Base-by-base conservation (phyloP, 371 early-diverging fungal genomes). In the Apophysomyces variabilis region DNA sequence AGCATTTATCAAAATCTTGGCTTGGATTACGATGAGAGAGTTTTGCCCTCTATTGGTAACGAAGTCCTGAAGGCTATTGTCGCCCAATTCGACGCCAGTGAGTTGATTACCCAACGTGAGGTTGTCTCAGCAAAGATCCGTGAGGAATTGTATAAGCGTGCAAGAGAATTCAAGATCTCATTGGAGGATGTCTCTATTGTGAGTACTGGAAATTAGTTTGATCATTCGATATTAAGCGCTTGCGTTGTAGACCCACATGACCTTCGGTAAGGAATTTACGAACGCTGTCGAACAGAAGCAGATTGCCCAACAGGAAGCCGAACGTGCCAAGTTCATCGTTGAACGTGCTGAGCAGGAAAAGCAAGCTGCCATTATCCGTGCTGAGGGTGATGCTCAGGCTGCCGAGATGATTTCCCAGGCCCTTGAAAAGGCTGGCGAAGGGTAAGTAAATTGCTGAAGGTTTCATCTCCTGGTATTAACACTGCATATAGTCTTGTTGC, bases 131-230 rank as follows among this genome's bases (percentile, higher is more conserved):
- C 92, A 58, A 89, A 92, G 67, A 98, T 99, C 61, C 90, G 97
- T 62, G 96, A 95, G 69, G 97, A 98, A 63, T 86, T 99, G 67
- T 85, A 93, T 61, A 92, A 94, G 83, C 89, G 99, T 65, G 97
- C 99, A 57, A 77, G 80, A 58, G 98, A 98, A 71, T 99, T 98
- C 85, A 90, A 92, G 78, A 94, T 99, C 71, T 88, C 90, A 62
- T 88, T 99, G 47, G 99, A 98, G 73, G 99, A 99, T 83, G 99
- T 99, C 7, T 97, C 99, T 7, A 98, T 99, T 69, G 92, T 94
- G 84, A 74, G 84, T 82, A 6, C 5, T 38, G 16, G n/a, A 41
- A 39, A 60, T 0, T 46, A 12, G 36, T 41, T 7, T 13, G 8
- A 9, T 47, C 8, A 0, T 54, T 12, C 9, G 14, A 9, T 9